Base-by-base conservation (phyloP, 169 alveolate species). In the Eimeria mitis region DNA sequence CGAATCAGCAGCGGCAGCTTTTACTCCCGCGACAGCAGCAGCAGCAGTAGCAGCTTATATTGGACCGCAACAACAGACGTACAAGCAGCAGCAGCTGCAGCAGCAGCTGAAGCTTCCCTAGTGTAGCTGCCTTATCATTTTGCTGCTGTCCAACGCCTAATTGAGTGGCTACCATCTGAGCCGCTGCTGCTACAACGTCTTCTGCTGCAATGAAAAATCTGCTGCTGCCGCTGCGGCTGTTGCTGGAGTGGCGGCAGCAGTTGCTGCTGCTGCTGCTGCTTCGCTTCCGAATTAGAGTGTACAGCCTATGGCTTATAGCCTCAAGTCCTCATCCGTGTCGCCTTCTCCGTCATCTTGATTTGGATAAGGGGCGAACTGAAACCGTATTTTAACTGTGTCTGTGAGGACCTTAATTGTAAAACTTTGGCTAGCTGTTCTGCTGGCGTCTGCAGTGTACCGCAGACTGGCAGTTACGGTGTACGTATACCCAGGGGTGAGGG, bases 401-500 rank as follows among this genome's bases (percentile, higher is more conserved):
- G 91, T 84, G 19, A 23, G 59, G 40, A 84, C 91, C 0, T 34
- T 11, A 70, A 84, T 84, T n/a, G 78, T 59, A 21, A 84, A 84
- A n/a, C 65, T 61, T 37, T 54, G 44, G 21, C 59, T 44, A 8
- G 75, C 78, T 4, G 78, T 28, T 7, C n/a, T 56, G 42, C 61
- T 84, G 44, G 70, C 91, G 56, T 84, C 56, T 54, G 75, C 59
- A 28, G 78, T 84, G 76, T 84, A 84, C 25, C 91, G n/a, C 40
- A 84, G 21, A 23, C 56, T 61, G 52, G 76, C 91, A 0, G 56
- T 59, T 16, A 84, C 78, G 56, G 49, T 84, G 78, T 84, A 84
- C n/a, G 37, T 59, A 5, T 84, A 84, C 40, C 91, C 91, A 0
- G 91, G 91, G 25, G 91, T 84, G 63, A 84, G 91, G 34, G 78